phyloP scores from a whole-genome alignment of 768 basidiomycete species.

The Amanita inopinata region DNA sequence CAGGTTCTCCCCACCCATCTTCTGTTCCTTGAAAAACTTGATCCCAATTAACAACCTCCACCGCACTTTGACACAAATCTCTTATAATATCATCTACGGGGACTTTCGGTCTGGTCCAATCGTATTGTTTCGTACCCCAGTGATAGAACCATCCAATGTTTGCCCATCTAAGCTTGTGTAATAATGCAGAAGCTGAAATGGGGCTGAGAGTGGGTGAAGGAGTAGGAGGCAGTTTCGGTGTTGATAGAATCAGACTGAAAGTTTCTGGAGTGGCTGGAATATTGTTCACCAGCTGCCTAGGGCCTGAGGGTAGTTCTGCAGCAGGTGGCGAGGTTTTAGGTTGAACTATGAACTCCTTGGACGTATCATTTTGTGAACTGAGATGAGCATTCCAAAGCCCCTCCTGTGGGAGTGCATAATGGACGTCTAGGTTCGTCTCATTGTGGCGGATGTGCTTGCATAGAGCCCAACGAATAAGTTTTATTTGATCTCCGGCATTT shows the following conservation, averaged over 20 bases:
- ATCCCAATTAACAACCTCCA: constrained; percentile 60
- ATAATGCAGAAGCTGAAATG: constrained; percentile 39
- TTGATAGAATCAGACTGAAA: constrained; percentile 38
- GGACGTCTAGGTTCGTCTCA: constrained; percentile 82
- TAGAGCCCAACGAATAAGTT: constrained; percentile 66
- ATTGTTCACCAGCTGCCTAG: constrained; percentile 64
- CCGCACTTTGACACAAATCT: constrained; percentile 52
- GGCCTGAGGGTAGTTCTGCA: constrained; percentile 30
- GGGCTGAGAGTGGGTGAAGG: constrained; percentile 57
- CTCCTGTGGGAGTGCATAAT: constrained; percentile 65
- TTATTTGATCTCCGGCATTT: constrained; percentile 48
- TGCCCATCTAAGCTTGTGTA: constrained; percentile 84
- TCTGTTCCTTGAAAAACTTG: constrained; percentile 39
- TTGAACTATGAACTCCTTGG: constrained; percentile 26
- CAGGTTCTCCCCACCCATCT: constrained; percentile 41
- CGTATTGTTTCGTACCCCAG: constrained; percentile 94
- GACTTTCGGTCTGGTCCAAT: constrained; percentile 65
- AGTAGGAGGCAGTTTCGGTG: constrained; percentile 50
- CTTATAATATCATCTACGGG: constrained; percentile 49
- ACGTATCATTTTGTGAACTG: constrained; percentile 21
- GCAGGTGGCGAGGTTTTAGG: constrained; percentile 30
- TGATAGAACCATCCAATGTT: constrained; percentile 96
- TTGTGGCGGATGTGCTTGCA: constrained; percentile 67
- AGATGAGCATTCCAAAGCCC: constrained; percentile 72
- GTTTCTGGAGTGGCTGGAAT: constrained; percentile 51